Base-by-base conservation (phyloP, 805 yeast genomes). In the Metschnikowia amazonensis region DNA sequence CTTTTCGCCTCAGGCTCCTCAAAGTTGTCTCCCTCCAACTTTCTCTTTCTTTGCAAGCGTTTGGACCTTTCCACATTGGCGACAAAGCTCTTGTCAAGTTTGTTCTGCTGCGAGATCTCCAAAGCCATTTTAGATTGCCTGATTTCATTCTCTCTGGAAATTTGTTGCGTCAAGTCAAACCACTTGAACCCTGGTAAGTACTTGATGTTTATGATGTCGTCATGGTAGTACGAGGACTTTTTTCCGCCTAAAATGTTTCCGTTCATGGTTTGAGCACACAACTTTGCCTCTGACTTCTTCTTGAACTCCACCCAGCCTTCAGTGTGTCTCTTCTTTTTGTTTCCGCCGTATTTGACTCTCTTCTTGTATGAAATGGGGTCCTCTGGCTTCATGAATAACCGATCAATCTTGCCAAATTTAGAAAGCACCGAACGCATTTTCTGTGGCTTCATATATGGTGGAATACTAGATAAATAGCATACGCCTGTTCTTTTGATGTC, bases 251-350 rank as follows among this genome's bases (percentile, higher is more conserved):
- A 68, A 8, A 75, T 86, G 60, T 89, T 87, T 9, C 95, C 96
- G 60, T 94, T 94, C 59, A 94, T 67, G 0, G 97, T 85, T 8
- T 72, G 73, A 2, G 94, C 96, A 49, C 96, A 89, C 29, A 89
- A 64, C 61, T 92, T 92, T 1, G 98, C 99, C 57, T 89, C 87
- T 55, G 77, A 79, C 61, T 94, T 94, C 58, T 80, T 79, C 21
- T 76, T 69, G 64, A 87, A 94, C 66, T 94, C 99, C 6, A 86
- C 94, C 99, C 99, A 94, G 11, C 99, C 99, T 70, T 92, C 99
- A 24, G 85, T 87, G 60, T 79, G 94, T 67, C 79, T 84, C 60
- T 77, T 76, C 66, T 90, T 90, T 64, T 89, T 89, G 64, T 92
- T 94, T 18, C 99, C 98, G 11, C 98, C 98, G 51, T 80, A 77